These are phyloP conservation scores for Auriscalpium vulgare DNA, from an alignment of 768 basidiomycete species.

Conservation along the genomic window DNA sequence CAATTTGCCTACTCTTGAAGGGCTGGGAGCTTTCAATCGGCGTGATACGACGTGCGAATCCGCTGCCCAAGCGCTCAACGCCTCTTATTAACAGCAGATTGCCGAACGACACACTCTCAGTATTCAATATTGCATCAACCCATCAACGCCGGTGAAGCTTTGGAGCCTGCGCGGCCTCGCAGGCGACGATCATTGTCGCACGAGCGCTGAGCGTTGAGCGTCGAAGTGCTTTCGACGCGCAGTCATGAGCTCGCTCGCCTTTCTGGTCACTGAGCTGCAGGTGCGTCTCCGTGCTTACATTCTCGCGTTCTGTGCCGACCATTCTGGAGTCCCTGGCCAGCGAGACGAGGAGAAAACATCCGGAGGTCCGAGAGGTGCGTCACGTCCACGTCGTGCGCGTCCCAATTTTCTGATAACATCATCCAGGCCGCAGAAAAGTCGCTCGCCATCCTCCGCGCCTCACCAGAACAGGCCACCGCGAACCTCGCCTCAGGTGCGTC, in stretches of 20 bases:
- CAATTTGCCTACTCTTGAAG: too few species aligned
- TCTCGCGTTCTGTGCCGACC: too few species aligned
- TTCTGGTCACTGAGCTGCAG: slow-evolving; percentile 70
- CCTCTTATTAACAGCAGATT: too few species aligned
- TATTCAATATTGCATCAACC: too few species aligned
- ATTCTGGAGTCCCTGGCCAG: slow-evolving; percentile 67
- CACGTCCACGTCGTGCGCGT: not conserved
- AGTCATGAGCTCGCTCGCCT: slow-evolving; percentile 59
- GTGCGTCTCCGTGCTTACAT: slow-evolving; percentile 21
- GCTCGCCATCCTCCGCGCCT: slow-evolving; percentile 68
- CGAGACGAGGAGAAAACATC: slow-evolving; percentile 83
- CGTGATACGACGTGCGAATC: too few species aligned
- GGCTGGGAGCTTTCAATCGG: too few species aligned
- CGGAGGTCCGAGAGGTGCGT: slow-evolving; percentile 87
- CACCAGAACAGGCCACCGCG: slow-evolving; percentile 70
- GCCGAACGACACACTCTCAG: too few species aligned
- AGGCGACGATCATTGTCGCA: too few species aligned
- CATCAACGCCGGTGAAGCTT: too few species aligned
- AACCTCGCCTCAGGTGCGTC: slow-evolving; percentile 61
- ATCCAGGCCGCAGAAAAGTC: slow-evolving; percentile 81
- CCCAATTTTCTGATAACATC: not conserved
- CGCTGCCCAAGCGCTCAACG: too few species aligned
- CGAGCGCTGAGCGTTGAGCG: too few species aligned
- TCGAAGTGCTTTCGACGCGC: not conserved
- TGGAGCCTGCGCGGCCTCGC: too few species aligned